Conservation (phyloP, 768 basidiomycete species). For the Trametes gibbosa region DNA sequence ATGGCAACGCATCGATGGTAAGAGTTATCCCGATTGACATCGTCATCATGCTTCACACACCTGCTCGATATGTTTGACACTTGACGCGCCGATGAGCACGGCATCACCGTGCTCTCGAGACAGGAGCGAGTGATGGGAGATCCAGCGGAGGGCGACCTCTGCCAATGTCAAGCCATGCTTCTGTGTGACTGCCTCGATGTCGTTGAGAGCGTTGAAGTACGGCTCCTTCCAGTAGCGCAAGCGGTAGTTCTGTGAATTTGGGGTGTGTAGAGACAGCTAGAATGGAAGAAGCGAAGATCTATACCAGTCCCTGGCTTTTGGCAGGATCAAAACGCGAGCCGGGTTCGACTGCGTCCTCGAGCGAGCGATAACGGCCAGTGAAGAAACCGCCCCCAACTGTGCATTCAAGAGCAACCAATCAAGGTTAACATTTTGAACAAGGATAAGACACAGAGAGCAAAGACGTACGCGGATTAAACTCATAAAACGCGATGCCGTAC, state of each 20-base stretch:
- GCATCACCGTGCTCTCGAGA: slow-evolving; percentile 47
- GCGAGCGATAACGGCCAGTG: slow-evolving; percentile 38
- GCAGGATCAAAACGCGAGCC: slow-evolving; percentile 56
- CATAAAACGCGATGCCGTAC: slow-evolving; percentile 40
- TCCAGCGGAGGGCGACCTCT: slow-evolving; percentile 46
- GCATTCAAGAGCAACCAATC: background rate
- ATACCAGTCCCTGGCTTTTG: slow-evolving; percentile 37
- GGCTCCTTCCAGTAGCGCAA: slow-evolving; percentile 49
- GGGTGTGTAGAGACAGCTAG: background rate
- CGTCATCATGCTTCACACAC: background rate
- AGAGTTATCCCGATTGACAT: background rate
- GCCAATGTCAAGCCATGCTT: slow-evolving; percentile 38
- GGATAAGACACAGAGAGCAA: no score
- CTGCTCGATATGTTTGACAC: slow-evolving; percentile 49
- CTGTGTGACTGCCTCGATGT: slow-evolving; percentile 41
- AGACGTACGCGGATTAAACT: slow-evolving; percentile 40
- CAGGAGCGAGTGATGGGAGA: slow-evolving; percentile 45
- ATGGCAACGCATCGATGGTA: background rate
- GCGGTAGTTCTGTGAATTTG: slow-evolving; percentile 24
- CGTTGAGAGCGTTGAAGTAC: slow-evolving; percentile 49
- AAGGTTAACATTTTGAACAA: no score
- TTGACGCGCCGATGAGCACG: slow-evolving; percentile 66
- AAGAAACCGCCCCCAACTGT: slow-evolving; percentile 39
- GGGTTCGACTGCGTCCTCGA: slow-evolving; percentile 40
- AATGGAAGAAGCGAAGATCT: slow-evolving; percentile 23